Conservation (phyloP, 2,329 filamentous ascomycete species). For the Claviceps maximensis region DNA sequence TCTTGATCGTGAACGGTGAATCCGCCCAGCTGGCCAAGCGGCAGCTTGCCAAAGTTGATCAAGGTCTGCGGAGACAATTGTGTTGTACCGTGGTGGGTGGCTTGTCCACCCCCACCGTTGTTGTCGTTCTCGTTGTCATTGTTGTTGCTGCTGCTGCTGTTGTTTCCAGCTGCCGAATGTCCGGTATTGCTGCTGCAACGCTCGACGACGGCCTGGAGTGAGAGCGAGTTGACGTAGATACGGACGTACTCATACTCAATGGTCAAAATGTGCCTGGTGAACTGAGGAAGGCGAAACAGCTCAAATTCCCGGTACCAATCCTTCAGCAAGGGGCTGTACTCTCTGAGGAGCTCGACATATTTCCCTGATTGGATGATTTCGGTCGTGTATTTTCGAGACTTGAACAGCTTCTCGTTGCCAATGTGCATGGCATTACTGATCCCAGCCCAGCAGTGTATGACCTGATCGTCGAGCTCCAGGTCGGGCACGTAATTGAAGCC, state of each 20-base stretch:
- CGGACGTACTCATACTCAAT: conserved; percentile 95
- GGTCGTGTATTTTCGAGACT: conserved; percentile 74
- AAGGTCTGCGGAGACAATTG: conserved; percentile 49
- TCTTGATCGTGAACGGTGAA: conserved; percentile 55
- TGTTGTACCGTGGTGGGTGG: conserved; percentile 12
- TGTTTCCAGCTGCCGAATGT: conserved; percentile 26
- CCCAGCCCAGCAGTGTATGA: conserved; percentile 82
- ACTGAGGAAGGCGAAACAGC: conserved; percentile 53
- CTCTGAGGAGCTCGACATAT: conserved; percentile 68
- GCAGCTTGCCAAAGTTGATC: conserved; percentile 50
- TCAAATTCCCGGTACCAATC: conserved; percentile 78
- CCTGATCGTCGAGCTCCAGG: conserved; percentile 53
- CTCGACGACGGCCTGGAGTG: conserved; percentile 88
- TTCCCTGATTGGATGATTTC: conserved; percentile 76
- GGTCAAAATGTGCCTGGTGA: conserved; percentile 61
- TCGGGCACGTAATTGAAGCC: conserved; percentile 54
- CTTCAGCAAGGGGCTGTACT: conserved; percentile 65
- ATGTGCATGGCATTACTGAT: conserved; percentile 88
- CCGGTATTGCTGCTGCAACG: conserved; percentile 67
- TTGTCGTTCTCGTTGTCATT: neutral
- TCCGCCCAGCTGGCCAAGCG: conserved; percentile 49
- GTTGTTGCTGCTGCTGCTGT: neutral
- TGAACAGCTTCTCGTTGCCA: conserved; percentile 79
- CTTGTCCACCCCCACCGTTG: conserved; percentile 14
- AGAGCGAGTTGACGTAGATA: conserved; percentile 88